Conservation (phyloP, 1,284 basidiomycete genomes). For the Bjerkandera adusta region DNA sequence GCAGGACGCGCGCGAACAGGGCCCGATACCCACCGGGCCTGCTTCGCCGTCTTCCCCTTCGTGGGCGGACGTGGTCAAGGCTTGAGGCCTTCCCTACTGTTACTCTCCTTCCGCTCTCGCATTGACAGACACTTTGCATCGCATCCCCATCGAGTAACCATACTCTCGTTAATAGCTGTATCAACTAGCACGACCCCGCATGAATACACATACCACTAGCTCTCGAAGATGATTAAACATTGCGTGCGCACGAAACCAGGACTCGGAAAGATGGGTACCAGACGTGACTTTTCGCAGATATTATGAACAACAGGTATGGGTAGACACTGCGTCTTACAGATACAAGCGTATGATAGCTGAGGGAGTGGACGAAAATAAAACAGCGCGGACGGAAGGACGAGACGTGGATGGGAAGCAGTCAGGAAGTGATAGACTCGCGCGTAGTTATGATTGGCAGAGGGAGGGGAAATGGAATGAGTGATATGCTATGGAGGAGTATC, state of each 20-base stretch:
- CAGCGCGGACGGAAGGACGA: slow-evolving; percentile 12
- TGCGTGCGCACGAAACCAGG: too few relatives aligned
- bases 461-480: slow-evolving; percentile 12
- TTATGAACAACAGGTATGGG: slow-evolving; percentile 2
- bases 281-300: too few relatives aligned
- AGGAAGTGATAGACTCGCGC: too few relatives aligned
- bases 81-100: not conserved
- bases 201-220: not conserved
- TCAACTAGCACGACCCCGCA: slow-evolving; percentile 2
- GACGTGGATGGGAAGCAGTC: slow-evolving; percentile 1
- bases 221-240: not conserved
- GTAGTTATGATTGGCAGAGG: slow-evolving; percentile 4
- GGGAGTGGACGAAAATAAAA: slow-evolving; percentile 16
- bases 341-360: slow-evolving; percentile 25
- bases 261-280: too few relatives aligned
- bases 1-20: not conserved
- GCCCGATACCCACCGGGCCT: not conserved
- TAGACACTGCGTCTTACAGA: slow-evolving; percentile 15
- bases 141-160: slow-evolving; percentile 2
- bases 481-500: slow-evolving; percentile 10
- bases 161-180: slow-evolving; percentile 7
- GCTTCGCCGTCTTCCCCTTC: not conserved
- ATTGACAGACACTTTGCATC: not conserved
- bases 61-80: slow-evolving; percentile 5
- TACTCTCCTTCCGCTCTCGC: not conserved